Conservation (phyloP, 2,329 filamentous ascomycete species). For the Xenosphaeropsis pyriputrescens region DNA sequence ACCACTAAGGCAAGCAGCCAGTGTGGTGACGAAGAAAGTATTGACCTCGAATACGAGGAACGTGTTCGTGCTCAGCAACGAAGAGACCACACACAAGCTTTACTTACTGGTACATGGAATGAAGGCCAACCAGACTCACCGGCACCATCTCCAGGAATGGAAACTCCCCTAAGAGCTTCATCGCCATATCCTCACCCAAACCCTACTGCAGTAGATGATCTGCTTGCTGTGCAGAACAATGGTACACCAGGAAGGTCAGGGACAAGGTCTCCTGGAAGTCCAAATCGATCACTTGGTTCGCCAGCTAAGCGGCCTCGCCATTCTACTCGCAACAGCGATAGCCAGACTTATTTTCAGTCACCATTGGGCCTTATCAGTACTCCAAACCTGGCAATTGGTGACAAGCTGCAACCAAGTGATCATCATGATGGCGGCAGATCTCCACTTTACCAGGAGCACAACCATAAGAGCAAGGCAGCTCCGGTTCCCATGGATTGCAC, state of each 20-base stretch:
- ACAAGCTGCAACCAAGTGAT: conserved; percentile 2
- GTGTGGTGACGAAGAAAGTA: conserved; percentile 6
- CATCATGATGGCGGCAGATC: conserved; percentile 14
- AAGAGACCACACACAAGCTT: conserved; percentile 35
- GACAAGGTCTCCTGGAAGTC: not conserved
- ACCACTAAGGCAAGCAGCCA: conserved; percentile 12
- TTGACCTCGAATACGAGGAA: conserved; percentile 14
- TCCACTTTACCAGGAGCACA: conserved; percentile 3
- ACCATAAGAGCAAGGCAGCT: not conserved
- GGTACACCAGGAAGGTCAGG: not conserved
- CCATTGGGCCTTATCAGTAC: conserved; percentile 7
- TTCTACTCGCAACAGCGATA: conserved; percentile 9
- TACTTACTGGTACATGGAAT: conserved; percentile 44
- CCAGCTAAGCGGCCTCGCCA: conserved; percentile 14
- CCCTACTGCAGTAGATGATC: not conserved
- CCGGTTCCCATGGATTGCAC: not conserved
- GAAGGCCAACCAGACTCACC: conserved; percentile 48
- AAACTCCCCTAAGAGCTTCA: not conserved
- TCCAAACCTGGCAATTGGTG: conserved; percentile 5
- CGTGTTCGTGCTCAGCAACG: conserved; percentile 15
- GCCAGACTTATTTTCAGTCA: conserved; percentile 12
- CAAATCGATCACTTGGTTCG: conserved; percentile 2
- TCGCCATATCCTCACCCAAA: not conserved
- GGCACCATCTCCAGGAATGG: conserved; percentile 10
- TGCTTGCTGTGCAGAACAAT: not conserved